Base-by-base conservation (phyloP, 345 rosid genomes). In the Eucalyptus sideroxylon region DNA sequence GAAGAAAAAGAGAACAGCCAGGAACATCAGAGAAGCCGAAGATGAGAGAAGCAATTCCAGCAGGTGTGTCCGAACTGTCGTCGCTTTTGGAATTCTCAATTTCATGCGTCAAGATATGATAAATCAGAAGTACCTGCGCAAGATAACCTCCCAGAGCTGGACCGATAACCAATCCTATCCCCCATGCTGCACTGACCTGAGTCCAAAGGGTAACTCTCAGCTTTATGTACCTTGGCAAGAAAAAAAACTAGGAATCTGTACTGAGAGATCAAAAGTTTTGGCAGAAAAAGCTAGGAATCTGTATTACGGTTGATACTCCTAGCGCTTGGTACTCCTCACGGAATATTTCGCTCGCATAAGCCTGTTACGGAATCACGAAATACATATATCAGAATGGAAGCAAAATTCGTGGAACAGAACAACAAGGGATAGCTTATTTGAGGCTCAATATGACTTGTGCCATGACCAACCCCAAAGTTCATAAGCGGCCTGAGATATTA, bases 181-280 rank as follows among this genome's bases (percentile, higher is more conserved):
- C 99, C 99, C 99, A 98, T 40, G 99, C 92, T 88, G 99, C 96
- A 89, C 99, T 96, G 40, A 98, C 93, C 99, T 98, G 95, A 89
- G 90, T 90, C 72, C 62, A 14, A 24, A 24, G 45, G 31, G 24
- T 14, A 50, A 26, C 23, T 59, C 34, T 56, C 24, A 81, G 86
- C 87, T 86, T n/a, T 50, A 50, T 30, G 16, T n/a, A 30, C 60
- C 6, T 55, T 11, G 16, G 27, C 40, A 30, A 37, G 7, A n/a
- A 86, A 53, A n/a, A n/a, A 72, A 37, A 37, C 45, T 37, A 31
- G 55, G 59, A 86, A 86, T 55, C 37, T 13, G 30, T 16, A 86
- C 34, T 42, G 56, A 89, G 83, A 49, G 86, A 24, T 11, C 49
- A 30, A 12, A 50, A 44, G 51, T 21, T 60, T 31, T 44, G 55